Conservation (phyloP, 1,284 basidiomycete genomes). For the Puccinia hordei region DNA sequence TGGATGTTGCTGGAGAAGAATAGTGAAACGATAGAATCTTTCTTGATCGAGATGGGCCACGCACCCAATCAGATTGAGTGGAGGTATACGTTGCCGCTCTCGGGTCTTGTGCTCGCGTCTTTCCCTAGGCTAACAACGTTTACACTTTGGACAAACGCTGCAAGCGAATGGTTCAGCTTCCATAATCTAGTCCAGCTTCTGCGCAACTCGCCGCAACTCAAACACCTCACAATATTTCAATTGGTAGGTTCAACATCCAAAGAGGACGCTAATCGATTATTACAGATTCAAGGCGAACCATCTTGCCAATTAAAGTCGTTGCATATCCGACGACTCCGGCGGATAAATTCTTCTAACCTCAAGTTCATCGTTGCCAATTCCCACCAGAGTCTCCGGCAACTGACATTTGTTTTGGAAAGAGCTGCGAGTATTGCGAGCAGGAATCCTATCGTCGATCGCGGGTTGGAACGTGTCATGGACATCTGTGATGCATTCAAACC, state of each 20-base stretch:
- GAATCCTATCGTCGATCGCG: background rate
- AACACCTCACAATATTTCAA: constrained; percentile 20
- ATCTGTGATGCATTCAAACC: background rate
- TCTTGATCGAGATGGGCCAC: background rate
- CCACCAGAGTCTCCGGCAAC: background rate
- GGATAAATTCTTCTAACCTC: background rate
- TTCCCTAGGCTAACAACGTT: constrained; percentile 1
- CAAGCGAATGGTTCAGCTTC: background rate
- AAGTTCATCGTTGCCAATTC: background rate
- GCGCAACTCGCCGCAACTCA: background rate
- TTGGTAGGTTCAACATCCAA: background rate
- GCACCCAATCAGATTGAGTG: background rate
- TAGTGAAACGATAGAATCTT: background rate
- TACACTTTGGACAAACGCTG: constrained; percentile 1
- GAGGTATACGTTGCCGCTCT: background rate
- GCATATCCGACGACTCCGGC: constrained; percentile 9
- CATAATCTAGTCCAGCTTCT: background rate
- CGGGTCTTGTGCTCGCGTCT: background rate
- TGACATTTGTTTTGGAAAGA: constrained; percentile 2
- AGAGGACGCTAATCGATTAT: background rate
- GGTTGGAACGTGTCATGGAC: background rate
- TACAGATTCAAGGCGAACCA: background rate
- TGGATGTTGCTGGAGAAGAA: background rate
- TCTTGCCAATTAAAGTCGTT: background rate
- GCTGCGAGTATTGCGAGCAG: background rate